Evolutionary conservation across 208 protist genomes (phyloP).

Genomic region (Acanthamoeba healyi): DNA sequence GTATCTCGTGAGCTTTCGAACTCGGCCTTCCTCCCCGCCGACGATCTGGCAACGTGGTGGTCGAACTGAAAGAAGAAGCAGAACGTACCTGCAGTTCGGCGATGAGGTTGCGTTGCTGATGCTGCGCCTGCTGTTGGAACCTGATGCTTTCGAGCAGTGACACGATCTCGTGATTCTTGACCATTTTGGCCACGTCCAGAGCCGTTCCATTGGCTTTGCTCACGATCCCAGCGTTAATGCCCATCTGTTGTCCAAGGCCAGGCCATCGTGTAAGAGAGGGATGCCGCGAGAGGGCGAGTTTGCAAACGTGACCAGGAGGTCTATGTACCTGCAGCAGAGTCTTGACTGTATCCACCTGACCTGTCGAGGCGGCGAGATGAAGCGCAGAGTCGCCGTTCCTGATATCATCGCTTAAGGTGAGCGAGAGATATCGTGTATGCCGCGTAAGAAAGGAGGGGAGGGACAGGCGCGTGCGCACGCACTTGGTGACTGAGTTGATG

Average conservation of each 20-base stretch:
- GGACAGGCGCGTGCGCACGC: neutral
- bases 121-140: neutral
- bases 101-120: neutral
- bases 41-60: neutral
- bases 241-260: neutral
- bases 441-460: neutral
- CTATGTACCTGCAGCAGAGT: neutral
- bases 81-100: neutral
- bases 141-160: neutral
- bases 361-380: neutral
- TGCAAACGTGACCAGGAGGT: no score
- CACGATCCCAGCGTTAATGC: neutral
- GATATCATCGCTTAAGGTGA: no score
- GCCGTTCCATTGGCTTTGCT: neutral
- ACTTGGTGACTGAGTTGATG: constrained; percentile 21
- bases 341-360: neutral
- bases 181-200: constrained; percentile 12
- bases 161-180: neutral
- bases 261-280: no score
- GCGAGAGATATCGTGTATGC: no score
- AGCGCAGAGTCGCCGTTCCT: neutral
- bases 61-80: neutral
- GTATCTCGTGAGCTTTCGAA: no score
- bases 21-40: no score
- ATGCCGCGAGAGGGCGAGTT: no score